Evolutionary conservation across 2,329 filamentous ascomycete genomes (phyloP).

Genomic region (Aspergillus thermomutatus): DNA sequence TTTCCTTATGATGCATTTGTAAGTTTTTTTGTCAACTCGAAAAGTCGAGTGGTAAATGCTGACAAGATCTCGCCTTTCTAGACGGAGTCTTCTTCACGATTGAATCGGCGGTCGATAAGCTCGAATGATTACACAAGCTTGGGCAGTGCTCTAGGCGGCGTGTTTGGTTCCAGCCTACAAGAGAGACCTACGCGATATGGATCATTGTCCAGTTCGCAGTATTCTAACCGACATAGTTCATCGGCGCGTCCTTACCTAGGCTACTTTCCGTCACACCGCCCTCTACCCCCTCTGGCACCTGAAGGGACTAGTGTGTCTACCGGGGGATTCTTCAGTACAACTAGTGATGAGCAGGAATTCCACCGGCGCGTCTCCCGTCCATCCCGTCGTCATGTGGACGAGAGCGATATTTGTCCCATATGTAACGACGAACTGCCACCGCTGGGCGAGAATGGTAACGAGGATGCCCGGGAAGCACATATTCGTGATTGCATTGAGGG

Average conservation of each 20-base stretch:
- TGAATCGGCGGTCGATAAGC: slow-evolving; percentile 24
- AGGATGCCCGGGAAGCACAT: slow-evolving; percentile 43
- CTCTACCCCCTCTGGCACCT: not conserved
- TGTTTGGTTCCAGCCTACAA: slow-evolving; percentile 11
- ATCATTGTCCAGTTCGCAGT: slow-evolving; percentile 10
- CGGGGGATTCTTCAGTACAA: slow-evolving; percentile 2
- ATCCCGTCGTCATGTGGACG: slow-evolving; percentile 27
- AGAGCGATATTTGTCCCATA: slow-evolving; percentile 47
- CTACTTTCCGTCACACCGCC: not conserved
- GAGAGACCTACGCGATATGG: slow-evolving; percentile 17
- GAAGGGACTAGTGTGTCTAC: slow-evolving; percentile 4
- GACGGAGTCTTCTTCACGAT: slow-evolving; percentile 14
- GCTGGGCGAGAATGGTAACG: slow-evolving; percentile 34
- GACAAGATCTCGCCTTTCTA: not conserved
- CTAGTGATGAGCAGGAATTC: not conserved
- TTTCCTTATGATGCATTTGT: slow-evolving; percentile 10
- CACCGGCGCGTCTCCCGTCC: slow-evolving; percentile 7
- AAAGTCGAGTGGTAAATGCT: slow-evolving; percentile 1
- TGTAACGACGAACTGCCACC: slow-evolving; percentile 41
- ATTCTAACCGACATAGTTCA: not conserved
- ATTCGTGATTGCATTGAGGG: slow-evolving; percentile 44
- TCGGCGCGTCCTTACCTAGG: slow-evolving; percentile 5
- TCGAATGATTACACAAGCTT: slow-evolving; percentile 20
- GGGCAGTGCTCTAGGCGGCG: slow-evolving; percentile 11
- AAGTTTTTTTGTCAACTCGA: slow-evolving; percentile 3